phyloP scores from a whole-genome alignment of 257 asterid genomes.

The Mentha longifolia region DNA sequence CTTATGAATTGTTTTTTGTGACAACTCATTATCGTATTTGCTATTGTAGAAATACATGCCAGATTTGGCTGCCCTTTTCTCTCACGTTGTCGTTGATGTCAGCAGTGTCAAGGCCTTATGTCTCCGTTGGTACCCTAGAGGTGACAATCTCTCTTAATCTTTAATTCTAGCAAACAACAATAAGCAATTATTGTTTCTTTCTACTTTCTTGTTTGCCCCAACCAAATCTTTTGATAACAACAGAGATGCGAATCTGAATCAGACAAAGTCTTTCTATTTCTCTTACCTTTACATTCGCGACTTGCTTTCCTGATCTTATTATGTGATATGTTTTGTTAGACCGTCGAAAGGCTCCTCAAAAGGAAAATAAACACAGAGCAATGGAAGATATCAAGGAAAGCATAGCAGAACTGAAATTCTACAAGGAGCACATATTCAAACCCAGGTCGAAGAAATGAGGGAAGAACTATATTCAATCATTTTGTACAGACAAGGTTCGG shows the following conservation, averaged over 20 bases:
- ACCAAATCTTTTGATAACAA: neutral
- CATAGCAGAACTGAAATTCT: conserved; percentile 79
- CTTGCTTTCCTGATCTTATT: conserved; percentile 13
- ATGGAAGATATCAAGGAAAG: conserved; percentile 95
- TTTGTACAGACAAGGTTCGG: conserved; percentile 11
- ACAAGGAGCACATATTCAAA: conserved; percentile 80
- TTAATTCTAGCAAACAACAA: conserved; percentile 19
- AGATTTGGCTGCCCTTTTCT: conserved; percentile 83
- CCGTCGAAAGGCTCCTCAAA: conserved; percentile 74
- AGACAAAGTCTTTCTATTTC: conserved; percentile 3
- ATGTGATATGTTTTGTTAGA: conserved; percentile 42
- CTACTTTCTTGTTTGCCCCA: neutral
- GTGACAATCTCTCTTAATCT: conserved; percentile 46
- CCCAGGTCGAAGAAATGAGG: conserved; percentile 51
- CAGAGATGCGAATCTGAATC: conserved; percentile 2
- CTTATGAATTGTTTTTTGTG: conserved; percentile 14
- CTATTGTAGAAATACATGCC: conserved; percentile 90
- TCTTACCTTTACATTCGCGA: neutral
- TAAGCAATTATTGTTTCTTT: neutral
- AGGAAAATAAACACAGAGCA: conserved; percentile 85
- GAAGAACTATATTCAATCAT: neutral
- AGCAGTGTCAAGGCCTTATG: conserved; percentile 90
- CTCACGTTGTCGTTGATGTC: conserved; percentile 90
- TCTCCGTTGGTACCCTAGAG: conserved; percentile 89
- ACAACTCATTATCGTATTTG: conserved; percentile 2